Base-by-base conservation (phyloP, 495 filamentous ascomycete species). In the Hypoxylon cercidicola region DNA sequence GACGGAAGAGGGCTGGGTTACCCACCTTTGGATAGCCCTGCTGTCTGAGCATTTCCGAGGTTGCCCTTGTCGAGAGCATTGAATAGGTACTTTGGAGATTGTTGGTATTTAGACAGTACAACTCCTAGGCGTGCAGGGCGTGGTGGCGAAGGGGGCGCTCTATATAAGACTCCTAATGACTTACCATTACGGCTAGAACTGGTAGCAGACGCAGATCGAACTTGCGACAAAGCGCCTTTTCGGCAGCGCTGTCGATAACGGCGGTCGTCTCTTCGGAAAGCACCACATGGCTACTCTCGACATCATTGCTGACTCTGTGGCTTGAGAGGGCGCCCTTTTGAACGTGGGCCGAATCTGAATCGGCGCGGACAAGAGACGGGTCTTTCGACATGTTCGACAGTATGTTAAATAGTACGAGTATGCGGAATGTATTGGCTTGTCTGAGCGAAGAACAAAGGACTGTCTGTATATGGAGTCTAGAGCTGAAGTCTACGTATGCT, bases 41-140 rank as follows among this genome's bases (percentile, higher is more conserved):
- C 87, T 0, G 89, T 91, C 72, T 92, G 84, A 11, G 89, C 89
- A 69, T 92, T 92, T 52, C 86, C 84, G 28, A 90, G 64, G 62
- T 90, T 90, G 9, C 84, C 84, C 60, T 89, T 89, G 68, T 89
- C 87, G n/a, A 90, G 78, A 16, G 79, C 78, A 69, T 87, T 88
- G 75, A 87, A 87, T 28, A 88, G 75, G 64, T 88, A 72, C 72
- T 69, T 75, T 23, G 47, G 37, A 47, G 58, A 15, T 18, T 18
- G 1, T 32, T 32, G 30, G 30, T 32, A 43, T 19, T 7, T 43
- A 25, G 39, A 8, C 15, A 15, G 19, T 20, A 39, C 10, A 30
- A 19, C 6, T n/a, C n/a, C n/a, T n/a, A n/a, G n/a, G n/a, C n/a
- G n/a, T 25, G 23, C 2, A 25, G 5, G 23, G 23, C 23, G 23